A percentile compares a stretch with the other conserved stretches of the same genome.
phyloP scores from a whole-genome alignment of 2,329 filamentous ascomycete genomes.

The Blastomyces percursus region DNA sequence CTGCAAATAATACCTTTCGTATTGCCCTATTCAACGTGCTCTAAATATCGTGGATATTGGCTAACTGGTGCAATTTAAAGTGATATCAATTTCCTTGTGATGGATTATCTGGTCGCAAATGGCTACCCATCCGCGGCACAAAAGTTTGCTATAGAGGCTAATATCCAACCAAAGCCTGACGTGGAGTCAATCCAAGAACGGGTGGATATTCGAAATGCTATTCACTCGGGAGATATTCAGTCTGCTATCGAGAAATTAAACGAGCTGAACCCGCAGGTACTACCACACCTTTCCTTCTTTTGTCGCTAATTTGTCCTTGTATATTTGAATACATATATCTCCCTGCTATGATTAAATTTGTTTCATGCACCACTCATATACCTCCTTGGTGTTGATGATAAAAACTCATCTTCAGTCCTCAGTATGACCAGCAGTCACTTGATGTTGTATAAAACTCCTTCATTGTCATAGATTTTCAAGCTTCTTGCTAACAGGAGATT shows the following conservation, averaged over 20 bases:
- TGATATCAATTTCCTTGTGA: constrained; percentile 87
- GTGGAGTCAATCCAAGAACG: constrained; percentile 62
- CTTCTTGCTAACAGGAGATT: constrained; percentile 12
- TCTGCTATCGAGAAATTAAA: constrained; percentile 78
- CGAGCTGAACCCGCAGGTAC: constrained; percentile 80
- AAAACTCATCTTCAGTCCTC: constrained; percentile 66
- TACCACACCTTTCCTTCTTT: constrained; percentile 26
- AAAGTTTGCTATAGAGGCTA: constrained; percentile 89
- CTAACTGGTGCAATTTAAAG: constrained; percentile 41
- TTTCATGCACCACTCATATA: constrained; percentile 99
- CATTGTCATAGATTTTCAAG: constrained; percentile 7
- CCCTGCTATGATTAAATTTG: constrained; percentile 82
- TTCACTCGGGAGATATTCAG: constrained; percentile 77
- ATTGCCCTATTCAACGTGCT: constrained; percentile 6
- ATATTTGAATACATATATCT: constrained; percentile 31
- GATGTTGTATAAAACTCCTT: constrained; percentile 9
- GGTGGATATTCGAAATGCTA: constrained; percentile 72
- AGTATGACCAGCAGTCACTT: constrained; percentile 56
- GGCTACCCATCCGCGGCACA: constrained; percentile 87
- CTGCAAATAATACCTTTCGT: constrained; percentile 16
- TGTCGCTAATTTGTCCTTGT: constrained; percentile 7
- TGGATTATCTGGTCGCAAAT: constrained; percentile 94
- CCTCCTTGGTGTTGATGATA: constrained; percentile 76
- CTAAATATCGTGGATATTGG: constrained; percentile 7
- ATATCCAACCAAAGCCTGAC: constrained; percentile 63